Conservation (phyloP, 805 yeast species). For the Kluyveromyces starmeri region DNA sequence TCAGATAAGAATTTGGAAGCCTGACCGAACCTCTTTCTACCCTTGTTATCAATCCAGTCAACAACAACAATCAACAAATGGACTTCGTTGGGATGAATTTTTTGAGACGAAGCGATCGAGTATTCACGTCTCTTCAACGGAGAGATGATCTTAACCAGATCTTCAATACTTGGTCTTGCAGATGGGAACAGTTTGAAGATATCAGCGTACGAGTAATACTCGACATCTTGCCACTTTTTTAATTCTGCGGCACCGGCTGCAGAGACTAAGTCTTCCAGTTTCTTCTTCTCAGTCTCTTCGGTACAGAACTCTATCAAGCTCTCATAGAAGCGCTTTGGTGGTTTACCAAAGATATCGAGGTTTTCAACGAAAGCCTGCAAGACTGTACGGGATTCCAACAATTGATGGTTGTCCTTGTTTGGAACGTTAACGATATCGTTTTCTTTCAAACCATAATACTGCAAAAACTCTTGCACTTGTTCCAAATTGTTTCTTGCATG, state of each 20-base stretch:
- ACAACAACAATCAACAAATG: slow-evolving; percentile 91
- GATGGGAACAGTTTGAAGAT: slow-evolving; percentile 69
- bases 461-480: slow-evolving; percentile 60
- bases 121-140: slow-evolving; percentile 95
- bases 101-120: slow-evolving; percentile 95
- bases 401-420: slow-evolving; percentile 49
- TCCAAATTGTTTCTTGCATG: slow-evolving; percentile 76
- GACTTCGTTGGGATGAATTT: slow-evolving; percentile 80
- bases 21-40: slow-evolving; percentile 85
- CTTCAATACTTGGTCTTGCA: slow-evolving; percentile 67
- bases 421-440: slow-evolving; percentile 63
- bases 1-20: slow-evolving; percentile 87
- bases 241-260: slow-evolving; percentile 79
- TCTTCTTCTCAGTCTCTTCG: slow-evolving; percentile 55
- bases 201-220: slow-evolving; percentile 73
- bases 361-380: slow-evolving; percentile 74
- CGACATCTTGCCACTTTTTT: slow-evolving; percentile 78
- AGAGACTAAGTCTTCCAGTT: slow-evolving; percentile 55
- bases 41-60: slow-evolving; percentile 85
- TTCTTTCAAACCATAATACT: slow-evolving; percentile 62
- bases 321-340: slow-evolving; percentile 91
- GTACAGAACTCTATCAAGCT: slow-evolving; percentile 63
- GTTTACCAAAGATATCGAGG: slow-evolving; percentile 86
- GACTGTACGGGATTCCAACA: slow-evolving; percentile 67
- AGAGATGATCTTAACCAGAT: slow-evolving; percentile 63